Base-by-base conservation (phyloP, 2,329 filamentous ascomycete genomes). In the Tolypocladium ovalisporum region DNA sequence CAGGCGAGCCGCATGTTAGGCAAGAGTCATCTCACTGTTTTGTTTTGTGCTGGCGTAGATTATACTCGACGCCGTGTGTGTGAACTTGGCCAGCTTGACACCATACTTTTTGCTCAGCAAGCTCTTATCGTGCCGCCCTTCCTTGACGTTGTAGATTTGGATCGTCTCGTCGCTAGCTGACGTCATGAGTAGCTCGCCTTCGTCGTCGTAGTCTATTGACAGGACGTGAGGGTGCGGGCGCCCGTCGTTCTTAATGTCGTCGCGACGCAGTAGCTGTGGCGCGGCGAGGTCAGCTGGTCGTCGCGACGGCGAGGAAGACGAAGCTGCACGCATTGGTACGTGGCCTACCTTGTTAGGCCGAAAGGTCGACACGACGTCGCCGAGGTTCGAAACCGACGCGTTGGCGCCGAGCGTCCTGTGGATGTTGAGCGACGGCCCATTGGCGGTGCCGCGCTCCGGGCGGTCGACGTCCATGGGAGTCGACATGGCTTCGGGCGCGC, bases 51-150 rank as follows among this genome's bases (percentile, higher is more conserved):
- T 96, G 55, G 94, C 92, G 68, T 97, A 97, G 59, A 99, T 86
- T 68, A 99, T 90, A 69, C 90, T 92, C 27, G 90, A 90, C 62
- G 86, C 86, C 60, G 93, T 89, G 70, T 97, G 94, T 1, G 93
- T 96, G 72, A 97, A 99, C 65, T 90, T 88, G 40, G 94, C 94
- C 57, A 97, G 81, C 70, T 96, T 94, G 22, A 90, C 91, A 59
- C 94, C 94, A 67, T 99, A 99, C 71, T 99, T 99, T 70, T 97
- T 96, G 74, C 89, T 95, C 55, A 95, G 85, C 52, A 97, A 80
- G 59, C 87, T 87, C 75, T 97, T 97, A 52, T 90, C 89, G 64
- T 91, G 87, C 60, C 89, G 88, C 5, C 94, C 94, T 62, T 96
- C 91, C 66, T 88, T 89, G 61, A 96, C 87, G 66, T 94, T 96